phyloP scores from a whole-genome alignment of 345 rosid species.

The Sisymbrium altissimum region DNA sequence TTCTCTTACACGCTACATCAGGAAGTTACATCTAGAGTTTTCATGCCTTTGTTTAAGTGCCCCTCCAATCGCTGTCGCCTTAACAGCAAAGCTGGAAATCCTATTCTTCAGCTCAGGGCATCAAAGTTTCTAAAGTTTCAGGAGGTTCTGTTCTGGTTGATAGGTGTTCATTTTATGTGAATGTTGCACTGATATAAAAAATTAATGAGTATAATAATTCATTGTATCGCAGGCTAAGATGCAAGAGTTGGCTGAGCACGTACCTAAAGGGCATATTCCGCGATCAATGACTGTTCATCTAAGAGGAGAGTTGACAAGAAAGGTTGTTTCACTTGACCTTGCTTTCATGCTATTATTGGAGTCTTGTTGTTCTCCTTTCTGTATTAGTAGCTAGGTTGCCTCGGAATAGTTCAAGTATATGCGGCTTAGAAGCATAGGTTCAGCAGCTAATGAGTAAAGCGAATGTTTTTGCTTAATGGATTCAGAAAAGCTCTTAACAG shows the following conservation, averaged over 20 bases:
- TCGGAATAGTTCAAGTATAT: background rate
- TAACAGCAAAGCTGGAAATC: slow-evolving; percentile 72
- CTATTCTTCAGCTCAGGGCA: slow-evolving; percentile 96
- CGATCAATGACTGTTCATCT: slow-evolving; percentile 94
- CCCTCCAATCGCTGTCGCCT: slow-evolving; percentile 65
- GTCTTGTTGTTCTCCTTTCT: background rate
- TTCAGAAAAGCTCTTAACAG: background rate
- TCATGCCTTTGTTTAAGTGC: slow-evolving; percentile 93
- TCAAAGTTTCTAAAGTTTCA: slow-evolving; percentile 95
- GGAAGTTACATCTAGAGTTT: slow-evolving; percentile 93
- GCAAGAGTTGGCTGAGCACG: slow-evolving; percentile 98
- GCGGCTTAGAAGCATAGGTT: background rate
- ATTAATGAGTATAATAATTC: background rate
- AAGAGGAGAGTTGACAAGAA: slow-evolving; percentile 96
- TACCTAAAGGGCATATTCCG: slow-evolving; percentile 98
- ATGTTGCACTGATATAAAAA: background rate
- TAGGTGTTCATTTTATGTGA: slow-evolving; percentile 6
- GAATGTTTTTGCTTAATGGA: background rate
- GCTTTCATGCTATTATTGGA: background rate
- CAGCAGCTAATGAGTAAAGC: background rate
- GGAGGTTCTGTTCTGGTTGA: slow-evolving; percentile 53
- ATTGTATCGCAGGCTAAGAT: slow-evolving; percentile 76
- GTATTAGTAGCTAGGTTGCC: background rate
- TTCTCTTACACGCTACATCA: slow-evolving; percentile 33
- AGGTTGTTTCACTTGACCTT: slow-evolving; percentile 48